These are phyloP conservation scores for Yamadazyma blattariae DNA, from an alignment of 1,139 yeast species.

Conservation along the genomic window DNA sequence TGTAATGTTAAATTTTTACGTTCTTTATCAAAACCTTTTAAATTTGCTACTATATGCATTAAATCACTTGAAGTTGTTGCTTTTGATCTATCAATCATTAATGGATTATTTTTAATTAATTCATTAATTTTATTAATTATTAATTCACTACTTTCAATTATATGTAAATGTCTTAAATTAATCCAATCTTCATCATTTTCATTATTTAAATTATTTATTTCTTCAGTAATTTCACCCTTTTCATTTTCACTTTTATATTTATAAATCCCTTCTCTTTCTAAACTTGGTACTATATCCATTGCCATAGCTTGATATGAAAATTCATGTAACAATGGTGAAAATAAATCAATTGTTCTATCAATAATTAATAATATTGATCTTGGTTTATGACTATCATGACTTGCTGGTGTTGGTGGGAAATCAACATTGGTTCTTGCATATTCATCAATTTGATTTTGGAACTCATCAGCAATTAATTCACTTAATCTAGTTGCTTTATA, in stretches of 20 bases:
- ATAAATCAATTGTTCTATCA: conserved; percentile 81
- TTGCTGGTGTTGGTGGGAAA: conserved; percentile 58
- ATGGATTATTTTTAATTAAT: conserved; percentile 70
- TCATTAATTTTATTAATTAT: conserved; percentile 62
- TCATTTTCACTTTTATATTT: conserved; percentile 62
- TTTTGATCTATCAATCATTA: conserved; percentile 59
- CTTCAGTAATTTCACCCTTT: conserved; percentile 47
- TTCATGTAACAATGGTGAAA: conserved; percentile 85
- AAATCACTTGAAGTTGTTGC: conserved; percentile 62
- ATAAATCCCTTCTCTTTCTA: conserved; percentile 54
- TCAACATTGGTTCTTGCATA: conserved; percentile 69
- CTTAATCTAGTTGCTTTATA: conserved; percentile 64
- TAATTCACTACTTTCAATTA: conserved; percentile 69
- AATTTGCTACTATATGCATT: conserved; percentile 63
- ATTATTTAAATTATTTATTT: conserved; percentile 42
- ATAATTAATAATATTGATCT: conserved; percentile 73
- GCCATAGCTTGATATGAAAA: conserved; percentile 95
- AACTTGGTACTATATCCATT: conserved; percentile 60
- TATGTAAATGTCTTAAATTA: conserved; percentile 69
- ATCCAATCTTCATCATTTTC: conserved; percentile 80
- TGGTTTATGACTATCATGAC: conserved; percentile 52
- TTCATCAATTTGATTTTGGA: conserved; percentile 70
- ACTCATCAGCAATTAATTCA: conserved; percentile 66
- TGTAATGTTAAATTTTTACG: conserved; percentile 60
- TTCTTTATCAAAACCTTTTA: conserved; percentile 67